Evolutionary conservation across 768 basidiomycete genomes (phyloP), one percentile per base, ranked within the genome.

Genomic region (Daedaleopsis sinensis): DNA sequence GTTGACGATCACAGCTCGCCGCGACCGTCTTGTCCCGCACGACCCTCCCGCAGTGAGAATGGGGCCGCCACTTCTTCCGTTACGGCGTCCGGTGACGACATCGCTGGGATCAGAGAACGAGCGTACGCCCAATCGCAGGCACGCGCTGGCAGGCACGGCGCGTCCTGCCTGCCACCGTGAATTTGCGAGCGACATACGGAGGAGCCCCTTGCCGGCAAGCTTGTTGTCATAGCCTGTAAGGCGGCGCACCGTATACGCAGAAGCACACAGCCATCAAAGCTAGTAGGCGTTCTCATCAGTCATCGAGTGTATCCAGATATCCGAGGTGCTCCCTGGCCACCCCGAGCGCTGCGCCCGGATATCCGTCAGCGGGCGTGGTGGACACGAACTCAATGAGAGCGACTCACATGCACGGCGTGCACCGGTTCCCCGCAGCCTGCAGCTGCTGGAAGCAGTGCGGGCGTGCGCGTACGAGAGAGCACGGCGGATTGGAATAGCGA

Each of bases 81-180:
- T 23, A 49, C 47, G 23, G 47, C 47, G 47, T 49, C 47, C 47
- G 47, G 47, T 49, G 47, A 49, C 47, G 47, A 49, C 47, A 49
- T 49, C 19, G 23, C 15, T 49, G 47, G 19, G 4, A 49, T 49
- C 47, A 23, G 19, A 13, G 3, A 24, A 23, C 23, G 4, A 2
- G 47, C 10, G 9, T 24, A 21, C 23, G 47, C 47, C 47, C 18
- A 32, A 32, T 7, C 7, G 27, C 27, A 32, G 7, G 27, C 27
- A 32, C 21, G 10, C 8, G 24, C 23, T 10, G 47, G 23, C 47
- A 49, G 47, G 47, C 21, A 27, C 47, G 23, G 47, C 47, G 24
- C 10, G 47, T 24, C 23, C 11, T 13, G 23, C 47, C 19, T 49
- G 21, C 15, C 47, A 15, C 13, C 13, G 12, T 24, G 21, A 21